Percentiles rank a stretch among this genome's conserved stretches.
These are phyloP conservation scores for Coriaria nepalensis DNA, from an alignment of 306 rosid genomes.

Conservation along the genomic window DNA sequence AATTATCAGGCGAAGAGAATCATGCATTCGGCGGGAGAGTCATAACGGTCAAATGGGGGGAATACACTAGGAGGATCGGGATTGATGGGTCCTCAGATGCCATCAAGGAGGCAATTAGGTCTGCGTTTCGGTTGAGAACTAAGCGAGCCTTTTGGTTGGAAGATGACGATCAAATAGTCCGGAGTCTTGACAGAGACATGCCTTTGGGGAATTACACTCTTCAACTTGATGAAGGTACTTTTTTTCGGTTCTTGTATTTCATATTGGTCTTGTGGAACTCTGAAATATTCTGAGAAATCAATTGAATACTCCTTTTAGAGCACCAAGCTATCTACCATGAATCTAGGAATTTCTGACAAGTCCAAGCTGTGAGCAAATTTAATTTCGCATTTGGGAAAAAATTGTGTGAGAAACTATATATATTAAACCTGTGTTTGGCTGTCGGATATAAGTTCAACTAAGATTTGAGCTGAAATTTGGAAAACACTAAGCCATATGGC, in stretches of 20 bases:
- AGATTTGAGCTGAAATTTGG: too few relatives aligned
- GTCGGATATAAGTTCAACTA: too few relatives aligned
- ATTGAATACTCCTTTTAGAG: background rate
- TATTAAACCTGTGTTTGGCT: too few relatives aligned
- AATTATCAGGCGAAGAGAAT: slow-evolving; percentile 53
- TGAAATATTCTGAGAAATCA: background rate
- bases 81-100: slow-evolving; percentile 82
- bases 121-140: slow-evolving; percentile 85
- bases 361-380: too few relatives aligned
- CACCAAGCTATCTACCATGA: background rate
- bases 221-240: slow-evolving; percentile 85
- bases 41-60: slow-evolving; percentile 87
- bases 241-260: background rate
- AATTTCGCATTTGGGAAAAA: background rate
- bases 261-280: background rate
- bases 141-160: slow-evolving; percentile 93
- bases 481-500: too few relatives aligned
- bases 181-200: slow-evolving; percentile 93
- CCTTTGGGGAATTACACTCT: slow-evolving; percentile 86
- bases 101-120: slow-evolving; percentile 84
- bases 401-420: background rate
- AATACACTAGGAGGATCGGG: slow-evolving; percentile 80
- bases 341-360: too few relatives aligned
- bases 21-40: slow-evolving; percentile 83
- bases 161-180: slow-evolving; percentile 83